Evolutionary conservation across 257 asterid genomes (phyloP).

Genomic region (Nicotiana obtusifolia): DNA sequence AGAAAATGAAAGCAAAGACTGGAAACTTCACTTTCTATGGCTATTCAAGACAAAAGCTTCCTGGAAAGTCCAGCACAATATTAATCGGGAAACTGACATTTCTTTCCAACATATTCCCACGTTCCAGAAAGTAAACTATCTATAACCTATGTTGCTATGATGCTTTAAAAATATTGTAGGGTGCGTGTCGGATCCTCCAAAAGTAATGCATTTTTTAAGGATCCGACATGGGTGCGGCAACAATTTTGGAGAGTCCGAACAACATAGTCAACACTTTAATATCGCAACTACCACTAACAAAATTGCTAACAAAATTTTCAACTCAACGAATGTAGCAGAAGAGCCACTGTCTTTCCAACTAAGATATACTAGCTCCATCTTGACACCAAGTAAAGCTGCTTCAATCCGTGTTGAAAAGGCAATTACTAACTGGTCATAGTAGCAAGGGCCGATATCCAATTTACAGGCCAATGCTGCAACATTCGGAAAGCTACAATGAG

Average conservation of each 20-base stretch:
- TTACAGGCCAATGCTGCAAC: not conserved
- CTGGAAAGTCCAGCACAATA: not conserved
- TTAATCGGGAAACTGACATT: not conserved
- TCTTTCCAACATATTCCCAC: not conserved
- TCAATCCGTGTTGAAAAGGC: not conserved
- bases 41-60: not conserved
- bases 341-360: not conserved
- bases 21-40: not conserved
- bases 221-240: too few relatives aligned
- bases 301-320: not conserved
- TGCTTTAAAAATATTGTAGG: too few relatives aligned
- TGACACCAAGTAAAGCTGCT: not conserved
- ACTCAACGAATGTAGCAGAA: not conserved
- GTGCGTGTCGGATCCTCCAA: too few relatives aligned
- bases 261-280: too few relatives aligned
- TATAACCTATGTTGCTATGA: too few relatives aligned
- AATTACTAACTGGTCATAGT: not conserved
- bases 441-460: not conserved
- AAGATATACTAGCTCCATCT: not conserved
- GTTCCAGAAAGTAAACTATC: not conserved
- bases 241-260: too few relatives aligned
- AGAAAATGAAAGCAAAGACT: not conserved
- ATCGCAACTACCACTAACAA: not conserved
- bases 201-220: too few relatives aligned
- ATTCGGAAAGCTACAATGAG: not conserved